These are phyloP conservation scores for Candida fluviatilis DNA, from an alignment of 805 yeast genomes.

Conservation along the genomic window DNA sequence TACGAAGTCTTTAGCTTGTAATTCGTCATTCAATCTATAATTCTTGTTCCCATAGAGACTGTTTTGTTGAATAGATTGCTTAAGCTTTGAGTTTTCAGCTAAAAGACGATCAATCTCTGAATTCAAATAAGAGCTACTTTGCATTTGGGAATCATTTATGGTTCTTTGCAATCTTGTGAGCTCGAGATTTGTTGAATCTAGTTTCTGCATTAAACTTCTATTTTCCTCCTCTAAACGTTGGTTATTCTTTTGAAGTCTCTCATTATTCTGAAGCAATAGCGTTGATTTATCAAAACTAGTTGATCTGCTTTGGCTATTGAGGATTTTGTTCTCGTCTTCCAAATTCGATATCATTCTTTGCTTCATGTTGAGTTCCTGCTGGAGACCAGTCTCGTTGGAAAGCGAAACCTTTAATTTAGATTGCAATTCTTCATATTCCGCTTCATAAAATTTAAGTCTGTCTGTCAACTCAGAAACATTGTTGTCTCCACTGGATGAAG, in stretches of 20 bases:
- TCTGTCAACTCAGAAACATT: conserved; percentile 4
- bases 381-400: not conserved
- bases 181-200: not conserved
- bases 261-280: not conserved
- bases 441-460: conserved; percentile 12
- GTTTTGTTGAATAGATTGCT: not conserved
- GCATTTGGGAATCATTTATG: not conserved
- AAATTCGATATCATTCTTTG: not conserved
- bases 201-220: not conserved
- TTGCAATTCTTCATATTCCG: conserved; percentile 18
- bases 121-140: not conserved
- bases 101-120: conserved; percentile 1
- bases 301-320: not conserved
- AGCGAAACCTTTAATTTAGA: not conserved
- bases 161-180: not conserved
- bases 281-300: not conserved
- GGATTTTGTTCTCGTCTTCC: not conserved
- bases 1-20: conserved; percentile 5
- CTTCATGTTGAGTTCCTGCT: not conserved
- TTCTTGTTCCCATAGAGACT: not conserved
- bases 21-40: not conserved
- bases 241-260: conserved; percentile 1
- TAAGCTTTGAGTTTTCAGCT: not conserved
- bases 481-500: not conserved
- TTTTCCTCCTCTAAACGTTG: not conserved